Evolutionary conservation across 2,329 filamentous ascomycete genomes (phyloP), one percentile per base, ranked within the genome.

Genomic region (Colletotrichum phormii): DNA sequence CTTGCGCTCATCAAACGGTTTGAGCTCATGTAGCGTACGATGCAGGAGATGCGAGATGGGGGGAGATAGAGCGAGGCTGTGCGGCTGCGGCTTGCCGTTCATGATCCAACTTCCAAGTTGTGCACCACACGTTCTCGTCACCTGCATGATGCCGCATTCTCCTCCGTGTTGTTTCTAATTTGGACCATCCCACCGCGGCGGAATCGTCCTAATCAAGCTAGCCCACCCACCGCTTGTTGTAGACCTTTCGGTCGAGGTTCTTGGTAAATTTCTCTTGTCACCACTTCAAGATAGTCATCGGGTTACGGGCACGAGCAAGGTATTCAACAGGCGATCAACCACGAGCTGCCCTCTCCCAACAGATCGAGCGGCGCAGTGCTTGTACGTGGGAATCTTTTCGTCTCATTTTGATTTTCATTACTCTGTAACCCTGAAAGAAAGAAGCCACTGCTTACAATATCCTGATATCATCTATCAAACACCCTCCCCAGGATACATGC

Each of bases 391-490:
- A 49, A 8, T 49, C 18, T 49, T 49, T 8, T 49, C 18, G 18
- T 4, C 18, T 49, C 18, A 22, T 49, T 49, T 22, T 22, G 18
- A 9, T 22, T 5, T 49, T n/a, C 42, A 49, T 49, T 49, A 26
- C 29, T 9, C 60, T 11, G 11, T 13, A 51, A 53, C 6, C 12
- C 9, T 49, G 9, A 54, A 64, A 5, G 46, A 72, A 68, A 64
- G 13, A 35, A 51, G 53, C 24, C 3, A 13, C 31, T 72, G 49
- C 67, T 53, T 60, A 62, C 54, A 70, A 60, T 70, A 64, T 15
- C 53, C 53, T 59, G 55, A 70, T 61, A 37, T 62, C 64, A 64
- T 64, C 54, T 58, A 55, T 72, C 65, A 64, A 64, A 70, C 54
- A 46, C 35, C 64, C 64, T 54, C 35, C 42, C 42, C 60, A 9